A percentile compares a stretch with the other conserved stretches of the same genome.
Evolutionary conservation across 192 early-diverging fungal genomes (phyloP).

Genomic region (Umbelopsis sp.): DNA sequence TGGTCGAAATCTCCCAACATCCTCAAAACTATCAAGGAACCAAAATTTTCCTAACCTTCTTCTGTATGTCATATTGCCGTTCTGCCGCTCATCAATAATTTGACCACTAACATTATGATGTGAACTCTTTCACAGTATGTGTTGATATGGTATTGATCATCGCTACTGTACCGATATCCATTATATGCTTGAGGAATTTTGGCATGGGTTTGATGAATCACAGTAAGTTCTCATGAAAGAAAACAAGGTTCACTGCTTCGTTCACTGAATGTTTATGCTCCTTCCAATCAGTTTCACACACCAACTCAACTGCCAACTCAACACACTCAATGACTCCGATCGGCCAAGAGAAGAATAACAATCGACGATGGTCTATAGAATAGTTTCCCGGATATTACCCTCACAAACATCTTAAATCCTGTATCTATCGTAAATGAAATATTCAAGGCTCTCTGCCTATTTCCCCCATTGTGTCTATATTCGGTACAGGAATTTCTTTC

Average conservation of each 20-base stretch:
- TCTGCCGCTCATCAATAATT: not conserved
- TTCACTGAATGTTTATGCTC: not conserved
- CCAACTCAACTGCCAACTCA: constrained; percentile 27
- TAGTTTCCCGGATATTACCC: not conserved
- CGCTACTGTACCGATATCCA: constrained; percentile 53
- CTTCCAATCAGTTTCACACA: constrained; percentile 32
- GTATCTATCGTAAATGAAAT: constrained; percentile 13
- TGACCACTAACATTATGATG: not conserved
- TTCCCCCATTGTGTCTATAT: no score
- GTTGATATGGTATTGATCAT: constrained; percentile 49
- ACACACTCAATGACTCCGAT: constrained; percentile 34
- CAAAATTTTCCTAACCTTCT: constrained; percentile 54
- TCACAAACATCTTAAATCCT: not conserved
- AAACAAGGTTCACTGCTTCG: no score
- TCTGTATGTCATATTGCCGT: constrained; percentile 47
- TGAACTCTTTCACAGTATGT: constrained; percentile 37
- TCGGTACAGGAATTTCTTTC: no score
- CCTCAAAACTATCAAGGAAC: constrained; percentile 46
- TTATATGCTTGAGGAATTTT: constrained; percentile 69
- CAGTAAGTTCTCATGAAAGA: constrained; percentile 46
- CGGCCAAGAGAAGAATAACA: constrained; percentile 31
- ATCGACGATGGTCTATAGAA: constrained; percentile 43
- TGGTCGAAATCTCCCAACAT: constrained; percentile 60
- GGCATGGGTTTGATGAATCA: constrained; percentile 72
- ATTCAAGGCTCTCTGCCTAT: no score